These are phyloP conservation scores for Pseudogymnoascus sp. DNA, from an alignment of 2,329 filamentous ascomycete species.

Conservation along the genomic window DNA sequence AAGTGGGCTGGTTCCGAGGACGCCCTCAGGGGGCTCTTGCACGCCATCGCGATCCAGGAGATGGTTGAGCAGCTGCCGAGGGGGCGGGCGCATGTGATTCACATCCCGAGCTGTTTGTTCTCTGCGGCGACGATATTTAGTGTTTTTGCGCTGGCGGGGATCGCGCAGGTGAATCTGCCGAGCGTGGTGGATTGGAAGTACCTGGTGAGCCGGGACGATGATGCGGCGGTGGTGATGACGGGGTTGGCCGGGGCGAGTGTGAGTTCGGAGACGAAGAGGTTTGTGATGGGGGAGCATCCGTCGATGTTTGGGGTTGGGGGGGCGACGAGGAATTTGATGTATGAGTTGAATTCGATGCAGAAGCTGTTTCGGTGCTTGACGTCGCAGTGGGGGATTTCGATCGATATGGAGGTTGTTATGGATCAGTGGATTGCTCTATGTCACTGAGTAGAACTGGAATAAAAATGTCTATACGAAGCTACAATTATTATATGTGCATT, in stretches of 20 bases:
- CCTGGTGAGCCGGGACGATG: constrained; percentile 25
- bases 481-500: background rate
- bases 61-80: constrained; percentile 37
- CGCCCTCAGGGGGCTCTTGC: constrained; percentile 33
- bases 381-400: constrained; percentile 37
- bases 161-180: constrained; percentile 31
- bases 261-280: constrained; percentile 31
- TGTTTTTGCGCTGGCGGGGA: constrained; percentile 32
- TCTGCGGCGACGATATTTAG: constrained; percentile 35
- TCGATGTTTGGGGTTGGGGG: constrained; percentile 19
- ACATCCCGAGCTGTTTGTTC: constrained; percentile 37
- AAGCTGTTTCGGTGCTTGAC: constrained; percentile 36
- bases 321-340: constrained; percentile 33
- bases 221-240: constrained; percentile 19
- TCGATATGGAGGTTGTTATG: constrained; percentile 37
- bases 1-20: constrained; percentile 33
- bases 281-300: constrained; percentile 27
- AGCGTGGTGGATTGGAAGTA: constrained; percentile 34
- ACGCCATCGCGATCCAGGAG: constrained; percentile 37
- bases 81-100: constrained; percentile 36
- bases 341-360: constrained; percentile 39
- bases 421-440: constrained; percentile 36
- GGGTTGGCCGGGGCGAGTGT: constrained; percentile 17
- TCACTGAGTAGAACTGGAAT: constrained; percentile 25
- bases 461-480: background rate